phyloP scores from a whole-genome alignment of 768 basidiomycete species.

The Obba rivulosa region DNA sequence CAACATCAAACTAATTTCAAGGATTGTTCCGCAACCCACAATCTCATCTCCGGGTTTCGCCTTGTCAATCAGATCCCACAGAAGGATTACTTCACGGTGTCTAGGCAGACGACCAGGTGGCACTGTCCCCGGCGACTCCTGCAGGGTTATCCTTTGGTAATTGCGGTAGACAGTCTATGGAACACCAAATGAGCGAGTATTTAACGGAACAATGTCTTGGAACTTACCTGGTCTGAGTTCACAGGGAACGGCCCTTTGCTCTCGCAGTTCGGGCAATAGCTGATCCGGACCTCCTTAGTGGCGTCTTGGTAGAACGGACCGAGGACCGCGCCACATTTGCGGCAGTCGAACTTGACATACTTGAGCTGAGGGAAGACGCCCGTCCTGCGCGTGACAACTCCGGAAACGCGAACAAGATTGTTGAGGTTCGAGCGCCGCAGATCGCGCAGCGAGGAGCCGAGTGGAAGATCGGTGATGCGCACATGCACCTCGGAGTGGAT shows the following conservation, averaged over 20 bases:
- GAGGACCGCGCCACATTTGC: conserved; percentile 87
- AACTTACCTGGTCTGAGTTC: conserved; percentile 85
- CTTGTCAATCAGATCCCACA: conserved; percentile 97
- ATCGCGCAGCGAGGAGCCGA: conserved; percentile 86
- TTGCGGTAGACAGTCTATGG: conserved; percentile 92
- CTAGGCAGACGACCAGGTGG: conserved; percentile 95
- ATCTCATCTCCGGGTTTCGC: conserved; percentile 99
- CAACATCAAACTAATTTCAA: conserved; percentile 3
- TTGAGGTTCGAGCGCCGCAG: conserved; percentile 90
- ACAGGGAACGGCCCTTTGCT: conserved; percentile 92
- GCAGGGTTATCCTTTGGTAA: conserved; percentile 97
- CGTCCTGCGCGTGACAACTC: conserved; percentile 91
- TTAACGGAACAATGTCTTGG: not conserved
- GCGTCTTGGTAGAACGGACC: conserved; percentile 99
- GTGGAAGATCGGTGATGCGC: conserved; percentile 90
- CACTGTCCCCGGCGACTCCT: conserved; percentile 96
- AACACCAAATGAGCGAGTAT: not conserved
- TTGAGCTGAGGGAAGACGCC: conserved; percentile 99
- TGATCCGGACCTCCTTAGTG: conserved; percentile 88
- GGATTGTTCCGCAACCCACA: conserved; percentile 40
- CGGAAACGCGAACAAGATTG: conserved; percentile 90
- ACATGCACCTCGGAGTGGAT: conserved; percentile 99
- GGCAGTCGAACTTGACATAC: conserved; percentile 98
- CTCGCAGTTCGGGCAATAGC: conserved; percentile 92
- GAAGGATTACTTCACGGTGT: conserved; percentile 91